A percentile compares a stretch with the other conserved stretches of the same genome.
phyloP scores from a whole-genome alignment of 2,329 filamentous ascomycete genomes.

The Metarhizium robertsii region DNA sequence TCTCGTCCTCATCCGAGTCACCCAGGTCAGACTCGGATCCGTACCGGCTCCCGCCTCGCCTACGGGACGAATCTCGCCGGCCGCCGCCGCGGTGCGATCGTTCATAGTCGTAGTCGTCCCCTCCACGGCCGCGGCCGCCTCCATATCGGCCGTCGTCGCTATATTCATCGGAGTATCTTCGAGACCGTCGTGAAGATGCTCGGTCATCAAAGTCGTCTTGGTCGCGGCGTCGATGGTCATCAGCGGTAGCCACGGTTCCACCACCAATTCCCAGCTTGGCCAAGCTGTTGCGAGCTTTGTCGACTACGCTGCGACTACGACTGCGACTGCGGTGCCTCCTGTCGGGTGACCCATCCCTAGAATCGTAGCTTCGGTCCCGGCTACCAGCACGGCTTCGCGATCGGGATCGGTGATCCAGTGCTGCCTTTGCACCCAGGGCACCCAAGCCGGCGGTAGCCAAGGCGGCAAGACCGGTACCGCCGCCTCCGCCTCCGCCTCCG shows the following conservation, averaged over 20 bases:
- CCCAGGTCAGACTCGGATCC: conserved; percentile 46
- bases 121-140: conserved; percentile 16
- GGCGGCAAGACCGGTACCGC: conserved; percentile 47
- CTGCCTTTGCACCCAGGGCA: conserved; percentile 53
- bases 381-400: conserved; percentile 40
- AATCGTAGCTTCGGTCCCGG: conserved; percentile 34
- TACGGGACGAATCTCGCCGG: conserved; percentile 22
- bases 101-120: conserved; percentile 40
- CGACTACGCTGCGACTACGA: conserved; percentile 48
- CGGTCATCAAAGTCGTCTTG: conserved; percentile 37
- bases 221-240: conserved; percentile 29
- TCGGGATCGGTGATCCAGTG: conserved; percentile 41
- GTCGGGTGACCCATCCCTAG: conserved; percentile 33
- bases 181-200: conserved; percentile 25
- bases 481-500: conserved; percentile 30
- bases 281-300: conserved; percentile 50
- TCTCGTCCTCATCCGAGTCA: conserved; percentile 49
- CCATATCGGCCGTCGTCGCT: conserved; percentile 35
- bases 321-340: conserved; percentile 42
- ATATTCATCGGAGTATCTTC: conserved; percentile 34
- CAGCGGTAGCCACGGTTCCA: conserved; percentile 26
- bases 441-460: conserved; percentile 54
- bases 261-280: conserved; percentile 53
- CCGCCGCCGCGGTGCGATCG: conserved; percentile 31
- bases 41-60: conserved; percentile 32